Evolutionary conservation across 495 filamentous ascomycete species (phyloP).

Genomic region (Neurospora discreta): DNA sequence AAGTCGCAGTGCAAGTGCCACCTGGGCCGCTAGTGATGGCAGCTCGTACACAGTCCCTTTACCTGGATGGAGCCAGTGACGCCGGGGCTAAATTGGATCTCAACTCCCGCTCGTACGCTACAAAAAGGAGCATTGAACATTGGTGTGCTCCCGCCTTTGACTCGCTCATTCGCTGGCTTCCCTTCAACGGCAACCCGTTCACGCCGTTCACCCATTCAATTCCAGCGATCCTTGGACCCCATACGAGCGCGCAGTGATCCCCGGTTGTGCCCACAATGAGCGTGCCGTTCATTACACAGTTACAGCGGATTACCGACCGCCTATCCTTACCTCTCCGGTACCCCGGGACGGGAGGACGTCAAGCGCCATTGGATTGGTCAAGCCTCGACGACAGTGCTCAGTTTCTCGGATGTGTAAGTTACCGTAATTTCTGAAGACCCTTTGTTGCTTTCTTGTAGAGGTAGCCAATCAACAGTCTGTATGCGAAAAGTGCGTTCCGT

Average conservation of each 20-base stretch:
- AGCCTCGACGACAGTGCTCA: not conserved
- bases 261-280: not conserved
- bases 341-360: not conserved
- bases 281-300: not conserved
- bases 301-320: not conserved
- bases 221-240: not conserved
- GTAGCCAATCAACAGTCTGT: not conserved
- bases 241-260: not conserved
- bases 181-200: not conserved
- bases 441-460: not conserved
- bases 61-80: not conserved
- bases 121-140: not conserved
- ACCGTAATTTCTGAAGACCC: not conserved
- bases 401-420: not conserved
- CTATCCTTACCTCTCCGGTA: not conserved
- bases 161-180: not conserved
- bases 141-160: not conserved
- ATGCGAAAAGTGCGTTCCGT: not conserved
- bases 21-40: not conserved
- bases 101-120: not conserved
- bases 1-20: not conserved
- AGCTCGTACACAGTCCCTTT: not conserved
- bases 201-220: not conserved
- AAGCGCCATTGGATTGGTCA: not conserved
- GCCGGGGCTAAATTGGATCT: not conserved